Evolutionary conservation across 2,329 filamentous ascomycete species (phyloP), one percentile per base, ranked within the genome.

Genomic region (Acephala macrosclerotiorum): DNA sequence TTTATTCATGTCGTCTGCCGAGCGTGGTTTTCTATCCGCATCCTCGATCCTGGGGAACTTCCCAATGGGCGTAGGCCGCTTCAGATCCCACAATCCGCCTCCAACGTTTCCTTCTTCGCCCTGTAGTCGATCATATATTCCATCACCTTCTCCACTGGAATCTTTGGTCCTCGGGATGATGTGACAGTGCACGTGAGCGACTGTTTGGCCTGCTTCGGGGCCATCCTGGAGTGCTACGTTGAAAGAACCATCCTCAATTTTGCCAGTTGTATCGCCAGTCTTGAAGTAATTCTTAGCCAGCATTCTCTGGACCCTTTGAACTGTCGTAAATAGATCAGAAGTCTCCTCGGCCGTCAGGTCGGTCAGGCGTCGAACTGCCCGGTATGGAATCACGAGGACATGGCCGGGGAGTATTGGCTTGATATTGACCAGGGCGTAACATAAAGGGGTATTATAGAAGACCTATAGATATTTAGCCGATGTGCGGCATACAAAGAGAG

Each of bases 221-320:
- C 96, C 96, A 78, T 99, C 96, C 78, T 99, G 96, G n/a, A 99
- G 86, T 0, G 95, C 94, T 58, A 99, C 89, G 76, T 97, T 98
- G 80, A 98, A 91, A 66, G 92, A 91, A 11, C 92, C 88, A 6
- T 88, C 91, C 38, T 84, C 79, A 11, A 79, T 76, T 49, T 60
- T 63, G 18, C 68, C 68, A 9, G n/a, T 20, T 73, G 61, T 76
- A 76, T 86, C 85, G 68, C 88, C 78, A 35, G 82, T 82, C 8
- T 71, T 58, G 33, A 89, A 89, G 75, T 88, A 88, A 40, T 81
- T 78, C 18, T 78, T 79, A 0, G 86, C 86, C 12, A 97, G 85
- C 82, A 96, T 94, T 56, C 85, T 86, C 73, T 94, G 90, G 6
- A 97, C 89, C 47, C 88, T 87, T 78, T 96, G 93, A 33, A 97